Conservation (phyloP, 495 filamentous ascomycete species). For the Viridothelium virens region DNA sequence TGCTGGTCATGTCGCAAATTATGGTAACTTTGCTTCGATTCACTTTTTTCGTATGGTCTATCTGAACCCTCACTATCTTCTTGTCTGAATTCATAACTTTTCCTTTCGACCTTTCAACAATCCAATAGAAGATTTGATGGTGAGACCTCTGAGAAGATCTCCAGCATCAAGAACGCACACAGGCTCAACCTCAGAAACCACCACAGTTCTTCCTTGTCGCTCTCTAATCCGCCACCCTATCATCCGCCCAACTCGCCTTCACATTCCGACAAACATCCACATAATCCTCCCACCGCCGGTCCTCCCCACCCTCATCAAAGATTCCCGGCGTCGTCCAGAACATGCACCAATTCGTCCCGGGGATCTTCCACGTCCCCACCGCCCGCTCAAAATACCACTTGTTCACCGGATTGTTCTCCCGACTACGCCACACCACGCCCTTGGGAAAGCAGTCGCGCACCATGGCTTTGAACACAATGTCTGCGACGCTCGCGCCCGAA, state of each 20-base stretch:
- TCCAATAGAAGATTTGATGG: too few species aligned
- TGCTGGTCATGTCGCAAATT: too few species aligned
- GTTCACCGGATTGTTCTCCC: constrained; percentile 41
- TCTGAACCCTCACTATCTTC: too few species aligned
- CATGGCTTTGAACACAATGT: constrained; percentile 94
- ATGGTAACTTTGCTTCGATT: too few species aligned
- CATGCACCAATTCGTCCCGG: constrained; percentile 81
- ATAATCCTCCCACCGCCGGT: constrained; percentile 63
- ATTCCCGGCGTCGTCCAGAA: constrained; percentile 84
- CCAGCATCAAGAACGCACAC: too few species aligned
- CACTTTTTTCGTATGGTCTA: too few species aligned
- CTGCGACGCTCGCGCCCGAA: constrained; percentile 74
- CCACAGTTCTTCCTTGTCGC: too few species aligned
- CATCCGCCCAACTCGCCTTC: constrained; percentile 76
- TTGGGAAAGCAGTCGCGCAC: constrained; percentile 73
- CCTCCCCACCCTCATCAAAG: constrained; percentile 28
- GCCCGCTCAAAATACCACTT: constrained; percentile 76
- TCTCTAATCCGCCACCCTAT: constrained; percentile 39
- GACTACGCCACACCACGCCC: constrained; percentile 38
- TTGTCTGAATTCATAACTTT: too few species aligned
- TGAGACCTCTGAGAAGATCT: too few species aligned
- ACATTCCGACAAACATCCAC: constrained; percentile 72
- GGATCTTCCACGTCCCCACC: constrained; percentile 70
- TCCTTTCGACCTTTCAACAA: too few species aligned
- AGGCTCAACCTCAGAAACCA: too few species aligned